A percentile compares a stretch with the other conserved stretches of the same genome.
phyloP scores from a whole-genome alignment of 2,329 filamentous ascomycete species.

The Coniochaeta sp. region DNA sequence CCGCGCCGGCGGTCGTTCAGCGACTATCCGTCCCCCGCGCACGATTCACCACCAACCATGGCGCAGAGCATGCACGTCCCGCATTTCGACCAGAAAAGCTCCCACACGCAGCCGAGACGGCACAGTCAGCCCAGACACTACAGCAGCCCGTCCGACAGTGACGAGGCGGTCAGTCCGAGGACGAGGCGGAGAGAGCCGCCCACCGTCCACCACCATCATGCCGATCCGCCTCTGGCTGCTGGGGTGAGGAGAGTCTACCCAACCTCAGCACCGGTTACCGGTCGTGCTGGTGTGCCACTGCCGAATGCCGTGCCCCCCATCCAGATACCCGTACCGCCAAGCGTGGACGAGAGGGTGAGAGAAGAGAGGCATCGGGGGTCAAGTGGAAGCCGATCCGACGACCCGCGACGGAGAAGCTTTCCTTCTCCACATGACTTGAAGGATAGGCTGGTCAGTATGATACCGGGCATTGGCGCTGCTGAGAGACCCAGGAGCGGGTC shows the following conservation, averaged over 20 bases:
- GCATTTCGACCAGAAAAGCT: constrained; percentile 25
- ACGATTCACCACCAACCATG: neutral
- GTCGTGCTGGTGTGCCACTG: neutral
- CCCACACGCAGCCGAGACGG: constrained; percentile 24
- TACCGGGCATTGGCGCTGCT: constrained; percentile 25
- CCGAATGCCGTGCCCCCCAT: constrained; percentile 12
- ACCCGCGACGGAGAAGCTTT: constrained; percentile 24
- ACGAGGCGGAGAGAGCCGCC: constrained; percentile 9
- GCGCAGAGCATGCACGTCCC: constrained; percentile 10
- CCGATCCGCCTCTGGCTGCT: neutral
- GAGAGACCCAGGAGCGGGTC: constrained; percentile 29
- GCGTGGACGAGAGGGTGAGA: constrained; percentile 5
- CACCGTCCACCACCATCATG: neutral
- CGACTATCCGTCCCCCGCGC: constrained; percentile 33
- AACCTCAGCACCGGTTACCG: neutral
- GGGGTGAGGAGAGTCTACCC: neutral
- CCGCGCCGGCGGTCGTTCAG: constrained; percentile 44
- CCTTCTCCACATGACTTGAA: constrained; percentile 28
- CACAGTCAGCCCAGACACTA: constrained; percentile 42
- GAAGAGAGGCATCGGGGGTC: constrained; percentile 4
- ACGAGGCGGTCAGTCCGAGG: constrained; percentile 18
- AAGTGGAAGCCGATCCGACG: constrained; percentile 18
- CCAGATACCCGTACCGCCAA: constrained; percentile 16
- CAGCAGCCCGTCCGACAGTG: constrained; percentile 35
- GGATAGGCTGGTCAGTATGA: constrained; percentile 34